Conservation (phyloP, 1,139 yeast species). For the Nakaseomyces bracarensis region DNA sequence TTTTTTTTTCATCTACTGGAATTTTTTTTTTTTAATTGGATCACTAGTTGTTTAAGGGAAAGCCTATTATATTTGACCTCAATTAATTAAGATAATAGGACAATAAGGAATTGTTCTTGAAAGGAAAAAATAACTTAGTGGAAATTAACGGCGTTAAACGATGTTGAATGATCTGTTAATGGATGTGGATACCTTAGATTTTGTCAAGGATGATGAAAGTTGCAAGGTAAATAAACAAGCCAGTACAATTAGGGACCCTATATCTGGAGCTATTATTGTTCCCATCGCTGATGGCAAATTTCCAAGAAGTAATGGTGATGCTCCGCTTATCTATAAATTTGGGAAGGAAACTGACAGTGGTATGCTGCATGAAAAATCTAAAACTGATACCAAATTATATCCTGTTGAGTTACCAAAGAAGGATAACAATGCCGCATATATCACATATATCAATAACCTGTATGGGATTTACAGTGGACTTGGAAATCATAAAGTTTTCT, state of each 20-base stretch:
- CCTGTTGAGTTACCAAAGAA: constrained; percentile 35
- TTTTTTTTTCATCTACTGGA: no score
- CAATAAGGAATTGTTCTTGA: no score
- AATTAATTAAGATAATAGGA: no score
- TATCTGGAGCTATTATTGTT: constrained; percentile 35
- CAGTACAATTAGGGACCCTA: constrained; percentile 30
- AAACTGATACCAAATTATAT: constrained; percentile 32
- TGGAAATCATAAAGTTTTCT: constrained; percentile 34
- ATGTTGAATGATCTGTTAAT: constrained; percentile 23
- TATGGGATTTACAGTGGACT: constrained; percentile 35
- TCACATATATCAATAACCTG: constrained; percentile 34
- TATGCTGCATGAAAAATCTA: constrained; percentile 35
- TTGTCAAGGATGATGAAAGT: constrained; percentile 18
- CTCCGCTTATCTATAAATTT: constrained; percentile 37
- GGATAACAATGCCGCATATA: constrained; percentile 34
- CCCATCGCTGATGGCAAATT: constrained; percentile 26
- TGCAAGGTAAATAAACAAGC: neutral
- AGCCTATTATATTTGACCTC: no score
- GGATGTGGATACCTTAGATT: constrained; percentile 28
- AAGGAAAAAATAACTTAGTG: no score
- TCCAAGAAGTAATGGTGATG: constrained; percentile 23
- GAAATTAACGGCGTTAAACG: constrained; percentile 6
- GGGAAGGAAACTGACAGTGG: constrained; percentile 37
- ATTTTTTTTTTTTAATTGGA: no score
- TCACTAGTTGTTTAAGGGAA: no score